These are phyloP conservation scores for Volutella citrinella DNA, from an alignment of 2,329 filamentous ascomycete genomes.

Conservation along the genomic window DNA sequence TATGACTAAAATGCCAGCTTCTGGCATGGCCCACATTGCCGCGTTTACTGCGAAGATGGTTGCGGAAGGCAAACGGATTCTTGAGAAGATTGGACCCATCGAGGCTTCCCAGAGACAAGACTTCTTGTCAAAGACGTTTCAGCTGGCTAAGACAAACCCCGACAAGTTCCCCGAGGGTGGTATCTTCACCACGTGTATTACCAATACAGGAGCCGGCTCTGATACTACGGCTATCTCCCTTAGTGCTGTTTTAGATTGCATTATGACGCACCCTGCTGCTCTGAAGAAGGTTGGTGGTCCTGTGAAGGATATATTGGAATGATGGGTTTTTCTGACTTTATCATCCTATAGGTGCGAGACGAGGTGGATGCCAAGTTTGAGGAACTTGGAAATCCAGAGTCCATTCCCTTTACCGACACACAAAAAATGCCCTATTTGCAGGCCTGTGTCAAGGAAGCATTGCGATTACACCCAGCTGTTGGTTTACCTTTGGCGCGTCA, in stretches of 20 bases:
- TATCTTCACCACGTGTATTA: constrained; percentile 1
- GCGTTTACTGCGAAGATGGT: constrained; percentile 1
- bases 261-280: constrained; percentile 27
- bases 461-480: constrained; percentile 46
- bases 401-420: constrained; percentile 34
- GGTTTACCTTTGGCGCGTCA: constrained; percentile 45
- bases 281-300: not conserved
- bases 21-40: not conserved
- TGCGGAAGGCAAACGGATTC: not conserved
- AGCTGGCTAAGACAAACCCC: not conserved
- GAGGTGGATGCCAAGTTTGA: constrained; percentile 5
- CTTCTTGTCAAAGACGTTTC: constrained; percentile 3
- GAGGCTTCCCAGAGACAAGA: not conserved
- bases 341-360: not conserved
- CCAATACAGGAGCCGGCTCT: constrained; percentile 30
- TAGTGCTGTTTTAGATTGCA: constrained; percentile 31
- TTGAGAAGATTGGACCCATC: not conserved
- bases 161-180: not conserved
- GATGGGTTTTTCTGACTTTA: not conserved
- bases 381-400: not conserved
- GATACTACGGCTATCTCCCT: constrained; percentile 33
- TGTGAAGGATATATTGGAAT: no score
- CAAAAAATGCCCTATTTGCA: constrained; percentile 48
- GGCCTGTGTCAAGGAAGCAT: constrained; percentile 48
- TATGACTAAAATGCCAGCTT: not conserved